Evolutionary conservation across 768 basidiomycete genomes (phyloP).

Genomic region (Mycena amicta): DNA sequence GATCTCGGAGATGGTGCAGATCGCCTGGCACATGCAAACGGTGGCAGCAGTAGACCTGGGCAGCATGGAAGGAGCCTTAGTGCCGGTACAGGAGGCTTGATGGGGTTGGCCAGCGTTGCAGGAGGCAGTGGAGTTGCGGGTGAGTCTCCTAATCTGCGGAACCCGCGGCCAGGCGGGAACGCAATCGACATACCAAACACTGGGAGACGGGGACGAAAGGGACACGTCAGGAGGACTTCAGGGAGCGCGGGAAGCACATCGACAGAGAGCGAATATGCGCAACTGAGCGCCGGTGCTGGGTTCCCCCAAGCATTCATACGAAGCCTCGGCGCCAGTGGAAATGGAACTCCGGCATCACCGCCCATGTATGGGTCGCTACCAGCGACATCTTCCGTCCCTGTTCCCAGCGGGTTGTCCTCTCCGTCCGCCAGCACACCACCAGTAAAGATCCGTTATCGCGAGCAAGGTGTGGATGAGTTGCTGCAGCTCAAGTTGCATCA

Average conservation of each 20-base stretch:
- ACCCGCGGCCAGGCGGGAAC: conserved; percentile 3
- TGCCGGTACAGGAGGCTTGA: conserved; percentile 22
- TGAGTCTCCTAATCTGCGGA: conserved; percentile 11
- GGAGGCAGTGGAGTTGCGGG: not conserved
- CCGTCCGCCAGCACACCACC: conserved; percentile 23
- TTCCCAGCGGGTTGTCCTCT: conserved; percentile 12
- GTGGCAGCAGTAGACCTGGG: conserved; percentile 18
- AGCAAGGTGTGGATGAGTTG: conserved; percentile 95
- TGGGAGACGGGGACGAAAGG: conserved; percentile 18
- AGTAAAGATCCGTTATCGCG: conserved; percentile 65
- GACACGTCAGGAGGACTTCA: conserved; percentile 32
- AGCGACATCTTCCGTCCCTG: conserved; percentile 21
- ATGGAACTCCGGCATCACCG: conserved; percentile 11
- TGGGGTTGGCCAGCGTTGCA: conserved; percentile 4
- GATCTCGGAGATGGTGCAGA: conserved; percentile 67
- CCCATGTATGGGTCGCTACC: conserved; percentile 16
- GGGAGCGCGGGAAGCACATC: conserved; percentile 36
- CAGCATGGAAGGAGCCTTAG: conserved; percentile 28
- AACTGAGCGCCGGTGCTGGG: conserved; percentile 30
- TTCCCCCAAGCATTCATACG: conserved; percentile 29
- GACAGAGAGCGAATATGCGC: conserved; percentile 27
- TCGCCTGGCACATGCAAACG: conserved; percentile 39
- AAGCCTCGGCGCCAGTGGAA: conserved; percentile 19
- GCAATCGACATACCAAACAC: not conserved
- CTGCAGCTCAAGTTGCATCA: conserved; percentile 92